Base-by-base conservation (phyloP, 768 basidiomycete genomes). In the Lactarius sp. region DNA sequence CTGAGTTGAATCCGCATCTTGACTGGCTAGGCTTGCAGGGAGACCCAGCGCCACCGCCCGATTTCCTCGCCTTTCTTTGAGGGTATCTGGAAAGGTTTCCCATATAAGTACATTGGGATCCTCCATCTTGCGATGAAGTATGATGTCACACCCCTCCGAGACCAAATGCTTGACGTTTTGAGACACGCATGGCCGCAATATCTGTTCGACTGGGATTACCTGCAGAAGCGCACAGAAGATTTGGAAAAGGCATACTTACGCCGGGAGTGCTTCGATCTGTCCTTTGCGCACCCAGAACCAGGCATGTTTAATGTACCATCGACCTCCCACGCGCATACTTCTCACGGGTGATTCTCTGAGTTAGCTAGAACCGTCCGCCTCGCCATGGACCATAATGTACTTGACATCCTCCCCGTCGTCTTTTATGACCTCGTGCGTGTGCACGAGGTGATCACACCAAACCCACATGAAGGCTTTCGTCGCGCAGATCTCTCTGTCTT, bases 31-130 rank as follows among this genome's bases (percentile, higher is more conserved):
- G 20, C 49, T 46, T 27, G 33, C 54, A 65, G 64, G 42, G 64
- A 65, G 54, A 65, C 59, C 9, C 59, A 65, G 12, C 37, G 54
- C 44, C 64, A 65, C 50, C 54, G 54, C 22, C 59, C 64, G 18
- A 64, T 66, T 13, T 66, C 65, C 13, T 64, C 56, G n/a, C 65
- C 65, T 10, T 64, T 66, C 52, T 31, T 50, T 22, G 62, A 62
- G 42, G 61, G 62, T 16, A 62, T 66, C 12, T 66, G 57, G 65
- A 64, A 41, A 33, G 62, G 60, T n/a, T 67, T 65, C 41, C 66
- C 66, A 14, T 66, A 33, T n/a, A 55, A 59, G 22, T 67, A 60
- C 36, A 27, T 34, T 8, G 66, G 64, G 42, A 60, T 60, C n/a
- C 66, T 67, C 37, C 66, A 34, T 20, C 59, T 67, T 3, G 52